Evolutionary conservation across 192 early-diverging fungal species (phyloP), one percentile per base, ranked within the genome.

Genomic region (Coemansia sp.): DNA sequence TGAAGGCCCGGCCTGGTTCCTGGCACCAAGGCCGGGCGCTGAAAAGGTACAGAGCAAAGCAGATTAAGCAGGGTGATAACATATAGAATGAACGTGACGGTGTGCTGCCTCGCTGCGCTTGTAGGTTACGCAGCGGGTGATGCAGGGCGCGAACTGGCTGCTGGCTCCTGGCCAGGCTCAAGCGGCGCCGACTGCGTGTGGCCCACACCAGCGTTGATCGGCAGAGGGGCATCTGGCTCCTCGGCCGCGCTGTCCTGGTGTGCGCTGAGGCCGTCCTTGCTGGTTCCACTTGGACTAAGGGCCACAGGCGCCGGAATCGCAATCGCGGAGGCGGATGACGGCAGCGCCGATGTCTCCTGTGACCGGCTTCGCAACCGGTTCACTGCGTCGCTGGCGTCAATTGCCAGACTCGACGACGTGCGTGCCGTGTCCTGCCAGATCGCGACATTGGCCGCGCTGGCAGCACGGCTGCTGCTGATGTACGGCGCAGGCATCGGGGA

Each of bases 341-440:
- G 58, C 10, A 53, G 27, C 21, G 70, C 48, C 4, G 70, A 66
- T 8, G 55, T 51, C 38, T 62, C 70, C 31, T 74, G 62, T 3
- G 70, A 74, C 34, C 49, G 50, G 42, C 70, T 74, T 44, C 70
- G 70, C 36, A 50, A 48, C 42, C 70, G 70, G 19, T 55, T 73
- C 35, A 51, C 60, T 20, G 52, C 26, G 30, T 60, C 34, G 15
- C 20, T 41, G 3, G 55, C 31, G 22, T 62, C 70, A 26, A 47
- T 43, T 10, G 59, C 60, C 32, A 74, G 39, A 14, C 62, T 60
- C 19, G 64, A 61, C 12, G 36, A 17, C 14, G 64, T n/a, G 47
- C 57, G 40, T 28, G 52, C 45, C 35, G 50, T 10, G 28, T 46
- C 17, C 38, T 51, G 52, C 45, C 53, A 42, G 32, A 44, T 52